Evolutionary conservation across 2,329 filamentous ascomycete genomes (phyloP), one percentile per base, ranked within the genome.

Genomic region (Grosmannia clavigera): DNA sequence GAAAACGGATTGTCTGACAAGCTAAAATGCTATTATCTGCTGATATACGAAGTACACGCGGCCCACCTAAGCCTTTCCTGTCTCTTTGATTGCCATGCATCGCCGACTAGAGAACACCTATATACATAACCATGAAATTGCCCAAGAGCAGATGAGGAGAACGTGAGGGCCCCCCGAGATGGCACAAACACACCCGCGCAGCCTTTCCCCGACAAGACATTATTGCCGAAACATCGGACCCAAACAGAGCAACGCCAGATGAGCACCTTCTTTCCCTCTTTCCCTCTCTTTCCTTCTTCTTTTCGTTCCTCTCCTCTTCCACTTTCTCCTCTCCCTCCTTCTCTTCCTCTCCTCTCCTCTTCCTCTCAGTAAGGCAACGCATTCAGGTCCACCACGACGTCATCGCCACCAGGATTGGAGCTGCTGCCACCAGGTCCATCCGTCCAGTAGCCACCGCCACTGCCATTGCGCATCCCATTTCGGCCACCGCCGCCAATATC

Each of bases 381-480:
- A n/a, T 66, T 65, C 16, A 65, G 61, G 50, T 65, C 64, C n/a
- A 64, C 62, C 57, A 64, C 61, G 29, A 51, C 61, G 3, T 63
- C 64, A 29, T 61, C 63, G 50, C 51, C 51, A 53, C 48, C 60
- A 38, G 50, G 35, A 35, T 51, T 48, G 48, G n/a, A 7, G 38
- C 3, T 16, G 38, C 33, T 27, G 22, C 51, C 35, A 16, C 55
- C 35, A 22, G 25, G 43, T 7, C 48, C 58, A 51, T 58, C 55
- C 22, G 48, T 55, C 58, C 58, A 59, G 58, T 59, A 57, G 14
- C 25, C n/a, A 6, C 27, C 56, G 35, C 59, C 58, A 9, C 14
- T 40, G 19, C 60, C 59, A 3, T 55, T 58, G 22, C 59, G 58
- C 46, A 61, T 63, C 1, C 58, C 58, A 19, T 60, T 61, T 5